A percentile compares a stretch with the other conserved stretches of the same genome.
Conservation (phyloP, 345 rosid species). For the Draba incana region DNA sequence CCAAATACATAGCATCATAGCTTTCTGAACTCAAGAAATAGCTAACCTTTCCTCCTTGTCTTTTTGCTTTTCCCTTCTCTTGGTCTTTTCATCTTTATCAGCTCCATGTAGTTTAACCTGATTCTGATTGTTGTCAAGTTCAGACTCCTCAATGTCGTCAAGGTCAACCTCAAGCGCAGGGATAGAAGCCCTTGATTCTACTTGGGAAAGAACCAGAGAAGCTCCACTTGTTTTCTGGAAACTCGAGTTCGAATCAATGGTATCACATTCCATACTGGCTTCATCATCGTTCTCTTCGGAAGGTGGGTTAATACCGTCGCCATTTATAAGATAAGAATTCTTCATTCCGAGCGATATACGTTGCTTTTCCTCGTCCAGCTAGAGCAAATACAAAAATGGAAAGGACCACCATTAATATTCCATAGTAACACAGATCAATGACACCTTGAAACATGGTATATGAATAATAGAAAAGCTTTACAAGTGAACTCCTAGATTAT, state of each 20-base stretch:
- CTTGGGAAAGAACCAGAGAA: slow-evolving; percentile 54
- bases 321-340: slow-evolving; percentile 51
- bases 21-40: slow-evolving; percentile 16
- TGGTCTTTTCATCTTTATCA: slow-evolving; percentile 52
- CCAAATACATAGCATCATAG: not conserved
- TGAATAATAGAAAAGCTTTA: slow-evolving; percentile 12
- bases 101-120: slow-evolving; percentile 43
- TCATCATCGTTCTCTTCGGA: slow-evolving; percentile 51
- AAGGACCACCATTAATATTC: slow-evolving; percentile 17
- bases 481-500: slow-evolving; percentile 8
- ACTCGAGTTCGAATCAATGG: slow-evolving; percentile 34
- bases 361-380: slow-evolving; percentile 79
- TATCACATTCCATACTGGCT: slow-evolving; percentile 46
- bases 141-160: slow-evolving; percentile 62
- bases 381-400: slow-evolving; percentile 27
- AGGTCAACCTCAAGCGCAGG: slow-evolving; percentile 85
- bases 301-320: slow-evolving; percentile 36
- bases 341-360: slow-evolving; percentile 93
- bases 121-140: slow-evolving; percentile 45
- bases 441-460: not conserved
- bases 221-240: slow-evolving; percentile 46
- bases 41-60: slow-evolving; percentile 76
- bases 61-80: slow-evolving; percentile 58
- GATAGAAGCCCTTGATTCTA: slow-evolving; percentile 75
- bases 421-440: not conserved